Evolutionary conservation across 2,329 filamentous ascomycete species (phyloP).

Genomic region (Lasiodiplodia sp.): DNA sequence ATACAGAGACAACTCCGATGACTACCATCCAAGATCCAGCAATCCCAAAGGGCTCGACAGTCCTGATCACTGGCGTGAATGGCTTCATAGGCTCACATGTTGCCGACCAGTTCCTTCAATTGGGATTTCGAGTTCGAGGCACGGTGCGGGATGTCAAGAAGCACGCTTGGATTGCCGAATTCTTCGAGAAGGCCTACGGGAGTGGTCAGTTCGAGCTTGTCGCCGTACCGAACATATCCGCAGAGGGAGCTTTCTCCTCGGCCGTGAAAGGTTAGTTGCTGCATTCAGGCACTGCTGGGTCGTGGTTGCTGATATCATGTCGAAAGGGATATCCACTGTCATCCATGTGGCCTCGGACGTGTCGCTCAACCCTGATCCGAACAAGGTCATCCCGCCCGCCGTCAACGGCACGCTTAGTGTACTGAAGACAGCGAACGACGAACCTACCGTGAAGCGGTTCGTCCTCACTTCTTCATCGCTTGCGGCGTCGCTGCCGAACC

Average conservation of each 20-base stretch:
- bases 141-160: conserved; percentile 40
- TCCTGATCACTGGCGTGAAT: conserved; percentile 47
- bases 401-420: conserved; percentile 47
- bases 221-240: conserved; percentile 39
- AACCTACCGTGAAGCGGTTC: conserved; percentile 52
- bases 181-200: conserved; percentile 39
- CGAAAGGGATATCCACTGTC: conserved; percentile 49
- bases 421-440: conserved; percentile 50
- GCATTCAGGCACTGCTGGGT: background rate
- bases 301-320: background rate
- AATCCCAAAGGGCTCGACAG: conserved; percentile 33
- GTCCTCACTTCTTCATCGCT: conserved; percentile 55
- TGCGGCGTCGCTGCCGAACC: conserved; percentile 38
- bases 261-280: conserved; percentile 36
- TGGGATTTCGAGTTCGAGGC: conserved; percentile 46
- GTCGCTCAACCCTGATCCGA: conserved; percentile 45
- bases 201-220: conserved; percentile 39
- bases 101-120: conserved; percentile 40
- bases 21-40: background rate
- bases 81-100: conserved; percentile 46
- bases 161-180: conserved; percentile 40
- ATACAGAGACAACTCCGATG: background rate
- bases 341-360: conserved; percentile 56
- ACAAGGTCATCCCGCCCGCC: conserved; percentile 52
- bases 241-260: conserved; percentile 37